Conservation (phyloP, 148 eudicot species). For the Fagopyrum tataricum region DNA sequence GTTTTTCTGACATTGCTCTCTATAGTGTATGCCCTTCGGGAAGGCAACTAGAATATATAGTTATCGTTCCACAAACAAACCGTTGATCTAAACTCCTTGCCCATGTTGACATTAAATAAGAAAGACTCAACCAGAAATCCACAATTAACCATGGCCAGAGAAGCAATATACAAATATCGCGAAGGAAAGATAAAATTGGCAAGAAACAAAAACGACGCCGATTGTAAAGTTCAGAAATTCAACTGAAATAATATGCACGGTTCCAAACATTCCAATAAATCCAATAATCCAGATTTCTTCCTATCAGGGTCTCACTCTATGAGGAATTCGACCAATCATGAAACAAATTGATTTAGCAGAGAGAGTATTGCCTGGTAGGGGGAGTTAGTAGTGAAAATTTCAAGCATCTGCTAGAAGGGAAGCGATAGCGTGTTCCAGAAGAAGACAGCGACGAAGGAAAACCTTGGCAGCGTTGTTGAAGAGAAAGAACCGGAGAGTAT, state of each 20-base stretch:
- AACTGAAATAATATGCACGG: not conserved
- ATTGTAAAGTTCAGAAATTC: not conserved
- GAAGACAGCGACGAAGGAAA: constrained; percentile 21
- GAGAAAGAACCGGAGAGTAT: constrained; percentile 15
- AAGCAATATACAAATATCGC: too few relatives aligned
- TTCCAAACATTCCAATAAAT: not conserved
- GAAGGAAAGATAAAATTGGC: not conserved
- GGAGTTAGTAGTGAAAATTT: constrained; percentile 16
- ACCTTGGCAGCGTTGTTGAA: constrained; percentile 9
- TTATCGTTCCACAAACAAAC: too few relatives aligned
- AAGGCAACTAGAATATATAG: too few relatives aligned
- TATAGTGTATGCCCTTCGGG: too few relatives aligned
- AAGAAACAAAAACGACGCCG: not conserved
- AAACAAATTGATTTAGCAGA: not conserved
- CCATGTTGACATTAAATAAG: too few relatives aligned
- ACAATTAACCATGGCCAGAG: too few relatives aligned
- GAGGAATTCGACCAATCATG: not conserved
- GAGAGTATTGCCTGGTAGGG: constrained; percentile 20
- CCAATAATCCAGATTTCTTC: not conserved
- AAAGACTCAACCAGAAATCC: too few relatives aligned
- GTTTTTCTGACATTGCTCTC: too few relatives aligned
- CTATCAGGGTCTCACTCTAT: not conserved
- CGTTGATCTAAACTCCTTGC: too few relatives aligned
- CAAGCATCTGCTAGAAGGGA: constrained; percentile 36
- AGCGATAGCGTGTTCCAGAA: constrained; percentile 28